Conservation (phyloP, 495 filamentous ascomycete genomes). For the Pyrenula massariospora region DNA sequence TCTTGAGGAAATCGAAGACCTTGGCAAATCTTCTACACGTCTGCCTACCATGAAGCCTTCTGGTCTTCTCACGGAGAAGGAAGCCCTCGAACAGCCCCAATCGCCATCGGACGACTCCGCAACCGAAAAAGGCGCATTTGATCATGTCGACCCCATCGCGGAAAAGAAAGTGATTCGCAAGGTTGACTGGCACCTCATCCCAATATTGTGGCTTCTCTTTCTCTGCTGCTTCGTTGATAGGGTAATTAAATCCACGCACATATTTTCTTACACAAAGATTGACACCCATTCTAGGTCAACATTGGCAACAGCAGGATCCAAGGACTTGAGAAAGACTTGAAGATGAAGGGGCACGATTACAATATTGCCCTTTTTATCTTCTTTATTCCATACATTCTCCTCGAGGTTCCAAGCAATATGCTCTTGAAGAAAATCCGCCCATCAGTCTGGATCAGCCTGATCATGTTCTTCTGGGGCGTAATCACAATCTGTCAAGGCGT, state of each 20-base stretch:
- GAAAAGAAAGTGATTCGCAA: slow-evolving; percentile 26
- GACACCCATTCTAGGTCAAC: slow-evolving; percentile 30
- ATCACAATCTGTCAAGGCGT: slow-evolving; percentile 47
- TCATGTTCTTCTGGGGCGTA: slow-evolving; percentile 46
- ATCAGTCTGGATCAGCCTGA: slow-evolving; percentile 38
- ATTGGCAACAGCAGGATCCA: slow-evolving; percentile 53
- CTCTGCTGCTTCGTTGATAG: slow-evolving; percentile 27
- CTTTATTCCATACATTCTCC: slow-evolving; percentile 54
- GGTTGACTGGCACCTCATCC: slow-evolving; percentile 28
- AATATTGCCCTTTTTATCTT: slow-evolving; percentile 54
- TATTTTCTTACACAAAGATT: slow-evolving; percentile 18
- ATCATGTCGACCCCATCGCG: slow-evolving; percentile 10
- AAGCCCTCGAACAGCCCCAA: not conserved
- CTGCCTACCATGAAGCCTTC: not conserved
- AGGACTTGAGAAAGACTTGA: slow-evolving; percentile 46
- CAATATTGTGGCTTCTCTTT: slow-evolving; percentile 24
- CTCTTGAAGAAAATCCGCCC: slow-evolving; percentile 55
- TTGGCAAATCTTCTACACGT: too few relatives aligned
- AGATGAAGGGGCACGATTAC: slow-evolving; percentile 41
- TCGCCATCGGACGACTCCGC: not conserved
- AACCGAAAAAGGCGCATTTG: not conserved
- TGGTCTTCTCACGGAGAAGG: not conserved
- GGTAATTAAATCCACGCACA: slow-evolving; percentile 16
- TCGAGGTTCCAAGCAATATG: slow-evolving; percentile 56
- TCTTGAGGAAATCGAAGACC: too few relatives aligned